Base-by-base conservation (phyloP, 2,329 filamentous ascomycete species). In the Tolypocladium sp. region DNA sequence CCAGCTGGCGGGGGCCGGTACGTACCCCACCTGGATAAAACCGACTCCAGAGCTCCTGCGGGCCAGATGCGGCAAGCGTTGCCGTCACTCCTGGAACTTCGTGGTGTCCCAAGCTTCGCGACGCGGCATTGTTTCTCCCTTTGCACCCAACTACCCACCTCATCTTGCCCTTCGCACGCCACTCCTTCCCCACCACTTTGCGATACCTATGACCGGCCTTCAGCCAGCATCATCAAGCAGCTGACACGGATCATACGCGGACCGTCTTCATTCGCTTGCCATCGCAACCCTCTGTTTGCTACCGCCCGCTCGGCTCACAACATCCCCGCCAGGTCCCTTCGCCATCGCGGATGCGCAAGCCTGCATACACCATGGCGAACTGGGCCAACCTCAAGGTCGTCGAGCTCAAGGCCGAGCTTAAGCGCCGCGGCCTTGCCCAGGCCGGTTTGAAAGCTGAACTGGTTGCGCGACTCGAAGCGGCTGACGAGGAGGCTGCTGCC, bases 341-440 rank as follows among this genome's bases (percentile, higher is more conserved):
- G 27, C 46, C 46, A 33, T 52, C 27, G 37, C 54, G 33, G 27
- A 38, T 56, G 58, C 53, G n/a, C 44, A 30, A 30, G 27, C 46
- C 7, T 44, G 25, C 44, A 20, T 22, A 58, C 65, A 74, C 61
- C 63, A 82, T 80, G 78, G 73, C 74, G 57, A 80, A 83, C 65
- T 84, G 80, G 76, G 74, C 72, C 62, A 81, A 76, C 72, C 80
- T 87, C 68, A 92, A 90, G 74, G 90, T 93, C 63, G 79, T 86
- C 40, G 88, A 92, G 67, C 81, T 93, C 60, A 89, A 87, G 73
- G 83, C 84, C 27, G 88, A 92, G 76, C 80, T 92, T 49, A 91
- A 90, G 74, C 79, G 78, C 60, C 83, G 89, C 63, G 85, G 86
- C n/a, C 81, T 92, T 44, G 77, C 85, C 7, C 82, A 85, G 62